These are phyloP conservation scores for Phialocephala subalpina DNA, from an alignment of 2,329 filamentous ascomycete genomes.

Conservation along the genomic window DNA sequence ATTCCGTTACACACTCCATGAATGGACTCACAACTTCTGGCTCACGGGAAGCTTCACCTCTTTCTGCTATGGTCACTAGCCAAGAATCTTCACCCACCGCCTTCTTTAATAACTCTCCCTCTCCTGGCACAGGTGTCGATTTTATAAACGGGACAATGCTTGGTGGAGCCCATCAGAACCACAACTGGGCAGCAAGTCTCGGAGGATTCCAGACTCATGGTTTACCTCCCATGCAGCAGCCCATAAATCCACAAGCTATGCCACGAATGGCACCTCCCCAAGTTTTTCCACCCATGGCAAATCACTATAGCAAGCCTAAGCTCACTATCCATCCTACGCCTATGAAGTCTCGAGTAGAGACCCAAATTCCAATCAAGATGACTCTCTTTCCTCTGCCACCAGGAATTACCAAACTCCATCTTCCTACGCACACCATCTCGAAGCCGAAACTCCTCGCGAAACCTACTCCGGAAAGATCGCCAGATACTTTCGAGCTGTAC, in stretches of 20 bases:
- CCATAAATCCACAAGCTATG: constrained; percentile 29
- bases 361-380: constrained; percentile 90
- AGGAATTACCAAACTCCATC: constrained; percentile 80
- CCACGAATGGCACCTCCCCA: constrained; percentile 33
- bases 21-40: constrained; percentile 54
- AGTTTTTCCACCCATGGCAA: constrained; percentile 36
- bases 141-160: constrained; percentile 47
- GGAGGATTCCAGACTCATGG: constrained; percentile 30
- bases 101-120: constrained; percentile 56
- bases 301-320: constrained; percentile 45
- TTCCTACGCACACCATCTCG: constrained; percentile 90
- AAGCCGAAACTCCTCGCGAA: constrained; percentile 92
- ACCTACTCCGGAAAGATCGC: constrained; percentile 66
- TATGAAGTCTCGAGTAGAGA: constrained; percentile 91
- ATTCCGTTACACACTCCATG: constrained; percentile 59
- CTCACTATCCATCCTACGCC: constrained; percentile 73
- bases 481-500: constrained; percentile 81
- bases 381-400: constrained; percentile 78
- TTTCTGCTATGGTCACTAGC: constrained; percentile 59
- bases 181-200: constrained; percentile 47
- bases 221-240: constrained; percentile 26
- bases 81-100: constrained; percentile 60
- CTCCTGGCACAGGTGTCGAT: constrained; percentile 51
- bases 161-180: constrained; percentile 32
- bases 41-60: constrained; percentile 63